Percentiles rank a stretch among this genome's conserved stretches.
These are phyloP conservation scores for Malus asiatica DNA, from an alignment of 306 rosid species.

Conservation along the genomic window DNA sequence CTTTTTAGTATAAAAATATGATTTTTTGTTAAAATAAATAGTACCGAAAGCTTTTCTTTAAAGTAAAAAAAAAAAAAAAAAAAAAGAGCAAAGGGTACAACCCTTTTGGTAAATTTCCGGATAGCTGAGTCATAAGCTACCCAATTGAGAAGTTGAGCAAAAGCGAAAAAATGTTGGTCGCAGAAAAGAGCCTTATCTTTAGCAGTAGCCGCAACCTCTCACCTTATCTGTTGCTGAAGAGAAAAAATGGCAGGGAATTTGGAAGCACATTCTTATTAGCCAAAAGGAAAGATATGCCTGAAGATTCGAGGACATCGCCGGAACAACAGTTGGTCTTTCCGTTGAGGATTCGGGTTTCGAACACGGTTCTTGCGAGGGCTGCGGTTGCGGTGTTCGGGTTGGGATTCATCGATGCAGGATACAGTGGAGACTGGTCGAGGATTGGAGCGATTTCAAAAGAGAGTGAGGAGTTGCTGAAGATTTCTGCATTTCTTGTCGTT, in stretches of 20 bases:
- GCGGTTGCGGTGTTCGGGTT: slow-evolving; percentile 59
- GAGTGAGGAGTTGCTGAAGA: no score
- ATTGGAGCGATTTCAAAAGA: no score
- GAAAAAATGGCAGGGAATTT: slow-evolving; percentile 22
- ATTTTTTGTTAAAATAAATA: no score
- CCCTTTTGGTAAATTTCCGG: no score
- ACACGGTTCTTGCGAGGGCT: slow-evolving; percentile 40
- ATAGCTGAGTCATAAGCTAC: no score
- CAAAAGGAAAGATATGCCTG: slow-evolving; percentile 32
- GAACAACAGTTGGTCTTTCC: slow-evolving; percentile 14
- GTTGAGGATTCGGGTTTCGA: slow-evolving; percentile 27
- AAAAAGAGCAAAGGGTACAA: no score
- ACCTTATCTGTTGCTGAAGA: slow-evolving; percentile 16
- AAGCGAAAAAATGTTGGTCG: slow-evolving; percentile 19
- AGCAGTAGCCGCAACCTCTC: background rate
- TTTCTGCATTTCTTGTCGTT: no score
- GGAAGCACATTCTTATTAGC: slow-evolving; percentile 10
- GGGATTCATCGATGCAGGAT: slow-evolving; percentile 89
- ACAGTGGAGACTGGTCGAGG: background rate
- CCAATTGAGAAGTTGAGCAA: background rate
- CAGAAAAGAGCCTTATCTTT: slow-evolving; percentile 29
- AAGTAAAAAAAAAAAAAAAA: no score
- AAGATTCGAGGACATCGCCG: slow-evolving; percentile 17
- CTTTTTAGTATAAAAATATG: no score
- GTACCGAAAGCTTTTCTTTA: no score